Evolutionary conservation across 2,329 filamentous ascomycete genomes (phyloP).

Genomic region (Zymoseptoria ardabiliae): DNA sequence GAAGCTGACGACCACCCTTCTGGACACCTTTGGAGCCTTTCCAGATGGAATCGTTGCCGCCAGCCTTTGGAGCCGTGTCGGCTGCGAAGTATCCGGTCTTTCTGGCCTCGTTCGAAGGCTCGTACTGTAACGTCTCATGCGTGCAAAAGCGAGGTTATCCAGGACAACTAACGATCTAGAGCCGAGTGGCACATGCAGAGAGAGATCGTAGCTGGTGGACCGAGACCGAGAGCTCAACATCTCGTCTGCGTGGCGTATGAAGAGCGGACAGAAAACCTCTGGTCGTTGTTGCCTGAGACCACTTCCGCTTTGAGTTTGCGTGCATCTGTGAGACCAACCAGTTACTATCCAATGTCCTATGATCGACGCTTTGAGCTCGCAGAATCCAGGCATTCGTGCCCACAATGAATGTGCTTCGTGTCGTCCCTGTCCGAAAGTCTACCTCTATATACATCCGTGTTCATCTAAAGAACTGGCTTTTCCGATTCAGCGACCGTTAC

Average conservation of each 20-base stretch:
- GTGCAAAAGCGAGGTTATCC: neutral
- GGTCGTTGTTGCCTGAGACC: neutral
- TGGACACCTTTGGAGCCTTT: conserved; percentile 1
- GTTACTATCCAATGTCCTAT: neutral
- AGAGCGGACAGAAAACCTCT: too few species aligned
- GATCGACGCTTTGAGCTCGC: too few species aligned
- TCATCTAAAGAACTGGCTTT: neutral
- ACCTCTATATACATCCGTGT: neutral
- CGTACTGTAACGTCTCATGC: conserved; percentile 12
- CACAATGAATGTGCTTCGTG: neutral
- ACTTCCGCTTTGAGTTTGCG: neutral
- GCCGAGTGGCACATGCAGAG: neutral
- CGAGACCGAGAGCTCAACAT: neutral
- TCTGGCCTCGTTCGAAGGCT: conserved; percentile 14
- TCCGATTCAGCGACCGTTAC: neutral
- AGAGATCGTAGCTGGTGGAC: neutral
- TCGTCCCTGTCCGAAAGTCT: neutral
- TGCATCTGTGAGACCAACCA: neutral
- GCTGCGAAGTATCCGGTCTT: conserved; percentile 30
- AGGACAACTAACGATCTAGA: neutral
- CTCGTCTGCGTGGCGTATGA: neutral
- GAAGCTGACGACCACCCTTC: conserved; percentile 5
- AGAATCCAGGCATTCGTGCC: too few species aligned
- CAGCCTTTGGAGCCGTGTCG: conserved; percentile 19
- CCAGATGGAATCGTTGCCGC: conserved; percentile 10